Evolutionary conservation across 306 rosid species (phyloP).

Genomic region (Hippophae gyantsensis): DNA sequence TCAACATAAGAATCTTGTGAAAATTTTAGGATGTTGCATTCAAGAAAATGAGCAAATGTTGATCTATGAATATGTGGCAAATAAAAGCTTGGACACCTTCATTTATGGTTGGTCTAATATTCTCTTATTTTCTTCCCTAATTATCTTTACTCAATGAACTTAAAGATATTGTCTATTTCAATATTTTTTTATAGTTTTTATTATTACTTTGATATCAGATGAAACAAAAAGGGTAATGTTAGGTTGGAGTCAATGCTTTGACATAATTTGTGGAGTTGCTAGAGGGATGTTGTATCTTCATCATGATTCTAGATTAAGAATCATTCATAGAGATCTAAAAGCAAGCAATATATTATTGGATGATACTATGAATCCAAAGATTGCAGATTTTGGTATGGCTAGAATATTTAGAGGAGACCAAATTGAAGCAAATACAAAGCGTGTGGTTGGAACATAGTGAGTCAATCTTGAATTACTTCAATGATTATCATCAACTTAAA

Average conservation of each 20-base stretch:
- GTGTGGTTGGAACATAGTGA: conserved; percentile 49
- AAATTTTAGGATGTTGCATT: conserved; percentile 43
- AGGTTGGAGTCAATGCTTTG: conserved; percentile 31
- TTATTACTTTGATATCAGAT: conserved; percentile 12
- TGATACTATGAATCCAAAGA: conserved; percentile 36
- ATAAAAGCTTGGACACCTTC: conserved; percentile 43
- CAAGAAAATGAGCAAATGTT: conserved; percentile 38
- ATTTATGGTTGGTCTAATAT: conserved; percentile 32
- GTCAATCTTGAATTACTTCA: background rate
- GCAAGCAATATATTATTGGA: conserved; percentile 47
- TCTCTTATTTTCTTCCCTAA: background rate
- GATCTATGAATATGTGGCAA: conserved; percentile 45
- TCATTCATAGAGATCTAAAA: conserved; percentile 49
- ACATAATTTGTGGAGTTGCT: conserved; percentile 31
- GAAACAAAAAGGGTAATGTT: conserved; percentile 16
- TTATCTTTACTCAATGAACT: background rate
- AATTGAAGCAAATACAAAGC: conserved; percentile 35
- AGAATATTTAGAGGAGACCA: conserved; percentile 41
- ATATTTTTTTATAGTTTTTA: background rate
- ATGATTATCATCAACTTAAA: background rate
- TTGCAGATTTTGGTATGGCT: conserved; percentile 62
- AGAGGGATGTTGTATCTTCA: conserved; percentile 52
- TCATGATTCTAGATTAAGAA: conserved; percentile 44
- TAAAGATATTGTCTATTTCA: background rate
- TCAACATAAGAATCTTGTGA: conserved; percentile 53